These are phyloP conservation scores for Fusarium domesticum DNA, from an alignment of 2,329 filamentous ascomycete genomes.

Conservation along the genomic window DNA sequence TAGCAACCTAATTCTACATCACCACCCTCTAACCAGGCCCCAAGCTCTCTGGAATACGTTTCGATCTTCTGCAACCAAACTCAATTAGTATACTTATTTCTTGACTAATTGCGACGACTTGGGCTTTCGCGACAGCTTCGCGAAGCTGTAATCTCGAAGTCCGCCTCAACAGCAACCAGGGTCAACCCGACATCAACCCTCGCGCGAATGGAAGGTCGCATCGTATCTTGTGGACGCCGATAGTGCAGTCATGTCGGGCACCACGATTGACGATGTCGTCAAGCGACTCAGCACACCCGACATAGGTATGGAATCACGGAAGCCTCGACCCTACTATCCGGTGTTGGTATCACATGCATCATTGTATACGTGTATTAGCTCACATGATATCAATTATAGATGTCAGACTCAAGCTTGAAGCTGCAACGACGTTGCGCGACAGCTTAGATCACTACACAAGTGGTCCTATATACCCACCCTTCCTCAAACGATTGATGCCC, in stretches of 20 bases:
- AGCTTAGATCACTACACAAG: conserved; percentile 84
- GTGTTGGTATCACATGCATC: conserved; percentile 20
- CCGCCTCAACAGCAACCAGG: conserved; percentile 16
- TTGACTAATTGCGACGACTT: conserved; percentile 1
- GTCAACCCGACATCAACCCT: conserved; percentile 19
- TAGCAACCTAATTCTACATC: conserved; percentile 2
- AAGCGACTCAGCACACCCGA: conserved; percentile 57
- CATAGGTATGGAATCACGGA: conserved; percentile 42
- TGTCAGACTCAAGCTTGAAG: conserved; percentile 73
- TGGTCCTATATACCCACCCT: conserved; percentile 71
- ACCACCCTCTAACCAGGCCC: not conserved
- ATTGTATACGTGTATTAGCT: conserved; percentile 1
- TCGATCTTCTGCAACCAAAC: not conserved
- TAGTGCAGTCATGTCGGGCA: conserved; percentile 59
- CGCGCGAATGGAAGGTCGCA: conserved; percentile 36
- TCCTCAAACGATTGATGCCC: conserved; percentile 85
- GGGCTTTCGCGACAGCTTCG: conserved; percentile 23
- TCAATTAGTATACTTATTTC: no score
- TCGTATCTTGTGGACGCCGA: conserved; percentile 38
- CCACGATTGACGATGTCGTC: conserved; percentile 61
- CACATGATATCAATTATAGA: conserved; percentile 50
- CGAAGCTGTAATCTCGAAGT: conserved; percentile 18
- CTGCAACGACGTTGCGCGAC: conserved; percentile 84
- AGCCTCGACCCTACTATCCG: conserved; percentile 8
- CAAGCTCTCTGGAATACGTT: not conserved